Base-by-base conservation (phyloP, 345 rosid species). In the Citrus hindsii region DNA sequence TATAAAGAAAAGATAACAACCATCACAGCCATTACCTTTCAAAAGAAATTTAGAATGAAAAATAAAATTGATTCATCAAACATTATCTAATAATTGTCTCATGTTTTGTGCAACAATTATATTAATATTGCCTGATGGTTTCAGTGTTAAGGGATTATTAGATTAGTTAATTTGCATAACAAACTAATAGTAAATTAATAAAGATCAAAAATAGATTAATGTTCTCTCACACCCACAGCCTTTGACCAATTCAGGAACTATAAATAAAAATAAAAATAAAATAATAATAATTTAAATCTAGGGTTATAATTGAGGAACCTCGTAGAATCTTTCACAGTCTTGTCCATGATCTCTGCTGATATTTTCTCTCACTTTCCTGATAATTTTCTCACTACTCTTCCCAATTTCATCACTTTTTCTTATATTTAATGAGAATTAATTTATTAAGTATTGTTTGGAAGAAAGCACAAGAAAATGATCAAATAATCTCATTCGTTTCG, bases 301-400 rank as follows among this genome's bases (percentile, higher is more conserved):
- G 73, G 48, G 84, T 74, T 78, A 83, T 79, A 48, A 82, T 82
- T 69, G 73, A 82, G 35, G 69, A 77, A 85, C 67, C 77, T 74
- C 75, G 77, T 88, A 71, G 86, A 84, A 84, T 86, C 86, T 86
- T 84, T 27, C 81, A 62, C 77, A 67, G 77, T 81, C 27, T 74
- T 71, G 13, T 10, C n/a, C 55, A 77, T 76, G 16, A 69, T 70
- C 69, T 37, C 27, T 51, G 69, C 58, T 79, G 51, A 74, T 75
- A 65, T 67, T 61, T 74, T 58, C 64, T 65, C 10, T 73, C 32
- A 25, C 76, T 66, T 66, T 21, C 51, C 66, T 37, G 3, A 22
- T 40, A 19, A 22, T 32, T 24, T 67, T 68, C 42, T 78, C 66
- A 16, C 53, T 12, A 9, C 32, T 61, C 28, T 56, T 28, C 37